Conservation (phyloP, 148 eudicot genomes). For the Beta vulgaris region DNA sequence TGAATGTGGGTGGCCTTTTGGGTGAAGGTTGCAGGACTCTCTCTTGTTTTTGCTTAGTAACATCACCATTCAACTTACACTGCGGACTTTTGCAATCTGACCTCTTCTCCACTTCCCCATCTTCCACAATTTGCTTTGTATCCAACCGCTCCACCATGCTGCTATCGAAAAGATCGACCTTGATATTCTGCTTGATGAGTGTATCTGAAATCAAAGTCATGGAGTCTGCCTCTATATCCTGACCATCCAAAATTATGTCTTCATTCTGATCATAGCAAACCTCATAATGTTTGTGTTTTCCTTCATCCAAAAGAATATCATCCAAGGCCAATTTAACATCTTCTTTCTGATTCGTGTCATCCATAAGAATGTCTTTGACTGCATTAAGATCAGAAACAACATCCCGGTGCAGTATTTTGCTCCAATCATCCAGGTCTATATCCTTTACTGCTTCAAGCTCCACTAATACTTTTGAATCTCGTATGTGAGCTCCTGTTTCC, state of each 20-base stretch:
- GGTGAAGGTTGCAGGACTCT: conserved; percentile 38
- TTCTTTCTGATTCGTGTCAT: conserved; percentile 34
- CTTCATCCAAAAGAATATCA: conserved; percentile 37
- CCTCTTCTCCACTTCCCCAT: conserved; percentile 31
- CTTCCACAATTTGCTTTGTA: conserved; percentile 35
- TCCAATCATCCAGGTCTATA: conserved; percentile 39
- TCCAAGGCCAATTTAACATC: conserved; percentile 33
- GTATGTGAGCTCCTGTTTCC: conserved; percentile 42
- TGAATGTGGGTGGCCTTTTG: conserved; percentile 41
- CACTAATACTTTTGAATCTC: conserved; percentile 24
- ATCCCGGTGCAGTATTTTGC: conserved; percentile 15
- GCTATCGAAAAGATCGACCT: too few species aligned
- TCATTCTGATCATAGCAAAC: conserved; percentile 16
- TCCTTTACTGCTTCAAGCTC: conserved; percentile 37
- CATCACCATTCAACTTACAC: conserved; percentile 39
- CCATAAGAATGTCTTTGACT: conserved; percentile 43
- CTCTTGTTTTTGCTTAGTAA: conserved; percentile 47
- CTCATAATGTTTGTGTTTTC: conserved; percentile 14
- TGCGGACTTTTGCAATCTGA: conserved; percentile 45
- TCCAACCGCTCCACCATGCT: too few species aligned
- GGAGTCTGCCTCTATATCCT: conserved; percentile 32
- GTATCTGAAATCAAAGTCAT: too few species aligned
- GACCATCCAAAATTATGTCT: conserved; percentile 30
- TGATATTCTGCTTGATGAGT: too few species aligned
- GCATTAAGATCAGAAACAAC: conserved; percentile 31